Base-by-base conservation (phyloP, 148 eudicot genomes). In the Cornus kousa region DNA sequence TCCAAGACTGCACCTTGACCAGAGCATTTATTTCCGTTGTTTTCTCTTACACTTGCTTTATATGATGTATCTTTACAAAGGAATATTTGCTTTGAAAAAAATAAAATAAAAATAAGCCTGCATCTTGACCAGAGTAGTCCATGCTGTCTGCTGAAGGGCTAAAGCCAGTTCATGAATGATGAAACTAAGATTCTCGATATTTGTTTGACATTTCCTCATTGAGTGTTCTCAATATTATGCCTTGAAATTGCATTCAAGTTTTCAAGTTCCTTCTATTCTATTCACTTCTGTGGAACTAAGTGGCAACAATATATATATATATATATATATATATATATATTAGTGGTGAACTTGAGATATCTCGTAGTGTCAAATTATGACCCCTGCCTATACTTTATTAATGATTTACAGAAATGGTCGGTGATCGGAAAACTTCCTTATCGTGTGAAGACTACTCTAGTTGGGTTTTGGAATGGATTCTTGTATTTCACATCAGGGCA, bases 401-500 rank as follows among this genome's bases (percentile, higher is more conserved):
- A 40, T 73, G 14, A 28, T 73, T 43, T 68, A 71, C 89, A 94
- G 97, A 90, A 91, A 90, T 97, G 99, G 97, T 90, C 91, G 5
- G 98, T 92, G 72, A 72, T 94, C 39, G 98, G 98, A 7, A 90
- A 94, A 83, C 95, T 97, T 76, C 99, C 99, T 55, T 97, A 83
- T 79, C 97, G 98, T 46, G 92, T 97, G 73, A 97, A 97, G 84
- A 94, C 99, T 4, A 97, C 99, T 14, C 90, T 97, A 14, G 98
- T 89, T 23, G 98, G 97, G 17, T 89, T 86, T 80, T 91, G 96
- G 95, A 71, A 97, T 72, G 99, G 99, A 72, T 92, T 90, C 89
- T 85, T 97, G 85, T 91, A 97, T 75, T 97, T 97, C 87, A 92
- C 95, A 12, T 94, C 98, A 6, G 99, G 99, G 53, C 97, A 97